A percentile compares a stretch with the other conserved stretches of the same genome.
phyloP scores from a whole-genome alignment of 1,284 basidiomycete genomes.

The Sporisorium scitamineum region DNA sequence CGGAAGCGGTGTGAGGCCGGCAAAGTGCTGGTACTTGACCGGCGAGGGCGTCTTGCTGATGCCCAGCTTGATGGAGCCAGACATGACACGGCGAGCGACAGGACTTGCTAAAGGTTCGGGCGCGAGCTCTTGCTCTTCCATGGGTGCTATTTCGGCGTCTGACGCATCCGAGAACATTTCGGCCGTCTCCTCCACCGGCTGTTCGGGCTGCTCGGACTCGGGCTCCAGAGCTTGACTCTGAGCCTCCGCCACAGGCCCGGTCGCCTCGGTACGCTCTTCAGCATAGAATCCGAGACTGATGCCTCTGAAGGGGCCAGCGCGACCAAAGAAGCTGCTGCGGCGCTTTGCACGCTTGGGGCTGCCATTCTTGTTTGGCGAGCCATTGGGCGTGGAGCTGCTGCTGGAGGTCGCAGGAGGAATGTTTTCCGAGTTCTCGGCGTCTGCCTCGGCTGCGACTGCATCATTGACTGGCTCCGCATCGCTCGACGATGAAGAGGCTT shows the following conservation, averaged over 20 bases:
- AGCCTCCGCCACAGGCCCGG: background rate
- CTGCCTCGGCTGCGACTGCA: background rate
- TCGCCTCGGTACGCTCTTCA: slow-evolving; percentile 39
- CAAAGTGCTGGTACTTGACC: slow-evolving; percentile 43
- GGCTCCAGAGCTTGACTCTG: background rate
- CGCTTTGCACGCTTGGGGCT: slow-evolving; percentile 51
- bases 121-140: slow-evolving; percentile 20
- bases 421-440: slow-evolving; percentile 22
- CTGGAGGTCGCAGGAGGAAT: slow-evolving; percentile 7
- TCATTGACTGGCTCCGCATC: background rate
- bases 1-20: slow-evolving; percentile 41
- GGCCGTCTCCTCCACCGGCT: slow-evolving; percentile 3
- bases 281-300: slow-evolving; percentile 54
- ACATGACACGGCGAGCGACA: slow-evolving; percentile 8
- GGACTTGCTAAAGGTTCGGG: slow-evolving; percentile 3
- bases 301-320: slow-evolving; percentile 45
- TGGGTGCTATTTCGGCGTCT: slow-evolving; percentile 19
- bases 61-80: slow-evolving; percentile 25
- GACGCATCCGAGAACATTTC: slow-evolving; percentile 30
- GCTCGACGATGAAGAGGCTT: background rate
- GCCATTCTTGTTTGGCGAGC: slow-evolving; percentile 29
- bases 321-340: slow-evolving; percentile 56
- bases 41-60: slow-evolving; percentile 50
- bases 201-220: background rate
- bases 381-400: slow-evolving; percentile 4